phyloP scores from a whole-genome alignment of 2,329 filamentous ascomycete genomes.

The Penicillium nordicum region DNA sequence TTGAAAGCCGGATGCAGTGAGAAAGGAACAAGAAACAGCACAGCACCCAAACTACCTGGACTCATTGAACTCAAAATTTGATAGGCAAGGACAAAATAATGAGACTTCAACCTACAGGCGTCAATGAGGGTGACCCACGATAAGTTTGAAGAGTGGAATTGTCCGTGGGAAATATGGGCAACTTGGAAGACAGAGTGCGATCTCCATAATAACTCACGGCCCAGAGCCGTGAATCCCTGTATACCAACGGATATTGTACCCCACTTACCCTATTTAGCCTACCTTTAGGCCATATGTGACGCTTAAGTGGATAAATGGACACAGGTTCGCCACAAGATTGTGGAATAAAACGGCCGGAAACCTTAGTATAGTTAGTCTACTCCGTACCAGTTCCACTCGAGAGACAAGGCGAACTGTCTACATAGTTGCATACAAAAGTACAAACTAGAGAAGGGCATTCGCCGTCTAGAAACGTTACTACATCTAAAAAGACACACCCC shows the following conservation, averaged over 20 bases:
- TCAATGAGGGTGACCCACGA: not conserved
- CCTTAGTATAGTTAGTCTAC: not conserved
- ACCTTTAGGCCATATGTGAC: not conserved
- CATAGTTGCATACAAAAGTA: not conserved
- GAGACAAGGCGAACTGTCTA: not conserved
- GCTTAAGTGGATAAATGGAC: not conserved
- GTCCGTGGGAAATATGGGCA: not conserved
- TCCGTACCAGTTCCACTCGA: not conserved
- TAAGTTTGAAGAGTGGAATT: not conserved
- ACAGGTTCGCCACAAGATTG: not conserved
- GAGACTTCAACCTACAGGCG: not conserved
- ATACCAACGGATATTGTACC: not conserved
- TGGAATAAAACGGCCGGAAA: not conserved
- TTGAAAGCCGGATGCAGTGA: not conserved
- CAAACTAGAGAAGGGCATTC: not conserved
- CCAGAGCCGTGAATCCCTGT: not conserved
- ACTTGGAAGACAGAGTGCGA: not conserved
- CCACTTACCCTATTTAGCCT: not conserved
- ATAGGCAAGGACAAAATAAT: not conserved
- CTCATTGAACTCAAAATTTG: slow-evolving; percentile 3
- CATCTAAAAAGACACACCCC: not conserved
- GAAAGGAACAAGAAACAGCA: not conserved
- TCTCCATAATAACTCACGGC: not conserved
- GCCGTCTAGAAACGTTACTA: not conserved
- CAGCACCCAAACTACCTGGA: not conserved